A percentile compares a stretch with the other conserved stretches of the same genome.
Conservation (phyloP, 2,329 filamentous ascomycete genomes). For the Epichloe gansuensis region DNA sequence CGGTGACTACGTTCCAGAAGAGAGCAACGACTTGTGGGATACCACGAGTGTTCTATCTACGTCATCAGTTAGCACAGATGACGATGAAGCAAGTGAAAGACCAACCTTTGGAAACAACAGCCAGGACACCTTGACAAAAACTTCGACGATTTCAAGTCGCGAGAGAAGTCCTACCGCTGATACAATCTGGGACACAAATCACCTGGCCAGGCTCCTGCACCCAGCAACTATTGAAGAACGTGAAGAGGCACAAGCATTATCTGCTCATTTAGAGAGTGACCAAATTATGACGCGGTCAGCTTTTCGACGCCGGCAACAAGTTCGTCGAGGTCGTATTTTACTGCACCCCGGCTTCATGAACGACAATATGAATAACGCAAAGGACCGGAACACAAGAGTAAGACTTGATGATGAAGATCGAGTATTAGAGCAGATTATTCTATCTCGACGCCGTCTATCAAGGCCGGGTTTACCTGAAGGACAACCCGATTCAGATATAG, state of each 20-base stretch:
- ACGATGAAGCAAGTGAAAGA: slow-evolving; percentile 28
- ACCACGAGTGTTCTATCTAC: slow-evolving; percentile 68
- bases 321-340: slow-evolving; percentile 55
- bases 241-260: slow-evolving; percentile 68
- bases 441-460: slow-evolving; percentile 35
- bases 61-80: slow-evolving; percentile 27
- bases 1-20: slow-evolving; percentile 57
- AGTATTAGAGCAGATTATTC: slow-evolving; percentile 47
- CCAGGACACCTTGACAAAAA: slow-evolving; percentile 63
- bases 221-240: slow-evolving; percentile 66
- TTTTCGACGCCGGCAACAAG: slow-evolving; percentile 56
- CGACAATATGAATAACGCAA: slow-evolving; percentile 3
- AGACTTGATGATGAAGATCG: slow-evolving; percentile 47
- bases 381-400: slow-evolving; percentile 27
- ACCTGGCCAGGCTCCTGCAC: slow-evolving; percentile 71
- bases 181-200: slow-evolving; percentile 49
- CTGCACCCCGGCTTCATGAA: slow-evolving; percentile 17
- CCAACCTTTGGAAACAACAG: slow-evolving; percentile 39
- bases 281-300: slow-evolving; percentile 70
- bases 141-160: slow-evolving; percentile 32
- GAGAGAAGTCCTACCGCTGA: slow-evolving; percentile 50
- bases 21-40: slow-evolving; percentile 51
- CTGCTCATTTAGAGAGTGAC: slow-evolving; percentile 62
- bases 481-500: not conserved
- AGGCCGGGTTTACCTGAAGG: not conserved